Base-by-base conservation (phyloP, 371 early-diverging fungal genomes). In the Rhizopus sp. region DNA sequence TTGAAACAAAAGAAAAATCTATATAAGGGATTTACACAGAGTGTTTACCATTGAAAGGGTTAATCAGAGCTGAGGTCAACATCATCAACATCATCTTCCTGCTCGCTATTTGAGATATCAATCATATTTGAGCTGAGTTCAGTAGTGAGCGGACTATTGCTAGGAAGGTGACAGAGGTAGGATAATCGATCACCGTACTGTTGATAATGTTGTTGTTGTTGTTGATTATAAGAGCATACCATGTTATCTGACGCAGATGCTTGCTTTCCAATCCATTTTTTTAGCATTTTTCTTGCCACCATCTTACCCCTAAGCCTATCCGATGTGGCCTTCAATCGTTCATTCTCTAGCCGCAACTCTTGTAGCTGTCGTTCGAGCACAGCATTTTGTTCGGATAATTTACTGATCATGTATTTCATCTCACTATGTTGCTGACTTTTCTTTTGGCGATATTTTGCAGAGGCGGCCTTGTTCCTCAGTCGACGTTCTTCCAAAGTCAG, bases 401-500 rank as follows among this genome's bases (percentile, higher is more conserved):
- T 46, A 4, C 63, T 53, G 50, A 86, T 86, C 70, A 73, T 79
- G 3, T 68, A 47, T 32, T 75, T 60, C 86, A 86, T 86, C 55
- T 86, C 86, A 17, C 75, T 72, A 33, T 83, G 82, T 44, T 83
- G 83, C 44, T 75, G 72, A 38, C 83, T 84, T 57, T 86, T 86
- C 58, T 86, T 86, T 57, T 81, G 81, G 5, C 86, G 71, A 55
- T 86, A 86, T 56, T 86, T 86, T 3, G 86, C 86, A 0, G 83
- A 84, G 2, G 86, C 86, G 0, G 83, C 78, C 55, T 86, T 86
- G 65, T 86, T 86, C 42, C 84, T 72, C 40, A 80, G 65, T 0
- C 86, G 77, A 12, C 83, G 70, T 47, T 86, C 86, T 23, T 23
- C 23, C 23, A 23, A 23, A 23, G 23, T 23, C 23, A 23, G 23